Conservation (phyloP, 805 yeast species). For the Wickerhamiella domercqiae region DNA sequence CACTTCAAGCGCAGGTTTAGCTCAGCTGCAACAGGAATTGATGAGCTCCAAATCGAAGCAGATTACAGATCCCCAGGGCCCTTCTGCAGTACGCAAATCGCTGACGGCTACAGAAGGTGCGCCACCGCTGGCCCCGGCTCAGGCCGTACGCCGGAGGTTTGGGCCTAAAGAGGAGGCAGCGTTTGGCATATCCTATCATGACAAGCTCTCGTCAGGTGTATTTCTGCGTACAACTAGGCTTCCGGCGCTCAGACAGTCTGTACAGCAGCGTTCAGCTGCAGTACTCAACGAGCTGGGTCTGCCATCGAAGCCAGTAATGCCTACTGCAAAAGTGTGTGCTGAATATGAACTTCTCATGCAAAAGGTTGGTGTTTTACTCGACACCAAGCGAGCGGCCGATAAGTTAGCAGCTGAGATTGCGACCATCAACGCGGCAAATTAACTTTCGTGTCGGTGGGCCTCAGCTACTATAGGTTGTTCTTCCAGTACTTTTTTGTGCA, state of each 20-base stretch:
- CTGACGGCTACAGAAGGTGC: constrained; percentile 17
- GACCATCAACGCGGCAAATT: constrained; percentile 20
- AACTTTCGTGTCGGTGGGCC: too few relatives aligned
- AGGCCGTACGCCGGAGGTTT: constrained; percentile 23
- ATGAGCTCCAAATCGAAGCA: constrained; percentile 46
- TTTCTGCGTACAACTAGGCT: constrained; percentile 64
- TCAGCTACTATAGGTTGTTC: too few relatives aligned
- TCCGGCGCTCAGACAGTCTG: constrained; percentile 61
- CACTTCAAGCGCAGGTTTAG: constrained; percentile 72
- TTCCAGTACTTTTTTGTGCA: too few relatives aligned
- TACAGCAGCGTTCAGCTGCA: constrained; percentile 44
- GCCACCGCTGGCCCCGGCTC: constrained; percentile 19
- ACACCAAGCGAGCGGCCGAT: constrained; percentile 74
- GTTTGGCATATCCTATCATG: constrained; percentile 69
- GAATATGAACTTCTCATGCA: constrained; percentile 63
- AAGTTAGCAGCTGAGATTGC: constrained; percentile 67
- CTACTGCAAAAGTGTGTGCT: constrained; percentile 62
- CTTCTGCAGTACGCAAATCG: constrained; percentile 6
- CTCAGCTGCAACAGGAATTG: constrained; percentile 68
- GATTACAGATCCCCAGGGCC: constrained; percentile 5
- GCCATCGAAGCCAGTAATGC: constrained; percentile 73
- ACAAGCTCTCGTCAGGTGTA: constrained; percentile 49
- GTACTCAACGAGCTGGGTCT: constrained; percentile 65
- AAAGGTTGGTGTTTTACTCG: constrained; percentile 56
- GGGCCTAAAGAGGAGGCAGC: constrained; percentile 68